A percentile compares a stretch with the other conserved stretches of the same genome.
These are phyloP conservation scores for Artemisia princeps DNA, from an alignment of 140 eudicot species.

Conservation along the genomic window DNA sequence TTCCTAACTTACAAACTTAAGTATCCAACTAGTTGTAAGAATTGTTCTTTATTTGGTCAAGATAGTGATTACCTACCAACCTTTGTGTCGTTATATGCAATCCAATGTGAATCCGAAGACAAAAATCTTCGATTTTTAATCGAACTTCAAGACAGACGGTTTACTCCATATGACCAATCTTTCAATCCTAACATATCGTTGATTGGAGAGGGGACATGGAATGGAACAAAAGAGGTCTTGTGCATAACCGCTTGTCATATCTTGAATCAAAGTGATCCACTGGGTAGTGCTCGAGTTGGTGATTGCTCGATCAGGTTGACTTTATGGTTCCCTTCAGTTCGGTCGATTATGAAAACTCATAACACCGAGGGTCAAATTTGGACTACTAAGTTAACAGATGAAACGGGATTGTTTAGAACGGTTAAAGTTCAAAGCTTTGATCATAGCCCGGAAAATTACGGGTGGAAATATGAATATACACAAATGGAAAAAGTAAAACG, in stretches of 20 bases:
- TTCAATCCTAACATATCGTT: constrained; percentile 32
- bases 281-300: constrained; percentile 35
- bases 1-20: constrained; percentile 31
- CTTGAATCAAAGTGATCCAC: constrained; percentile 26
- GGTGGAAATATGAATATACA: constrained; percentile 44
- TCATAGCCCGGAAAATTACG: constrained; percentile 18
- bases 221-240: constrained; percentile 31
- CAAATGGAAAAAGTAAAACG: constrained; percentile 32
- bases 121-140: constrained; percentile 34
- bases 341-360: constrained; percentile 38
- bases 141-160: constrained; percentile 29
- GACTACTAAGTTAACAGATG: constrained; percentile 28
- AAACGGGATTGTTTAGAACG: constrained; percentile 29
- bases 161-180: constrained; percentile 9
- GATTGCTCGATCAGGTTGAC: constrained; percentile 56
- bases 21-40: constrained; percentile 29
- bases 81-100: constrained; percentile 23
- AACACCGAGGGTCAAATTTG: constrained; percentile 47
- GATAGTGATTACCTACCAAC: constrained; percentile 24
- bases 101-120: neutral
- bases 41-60: constrained; percentile 34
- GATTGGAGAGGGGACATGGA: constrained; percentile 66
- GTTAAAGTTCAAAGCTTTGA: constrained; percentile 34
- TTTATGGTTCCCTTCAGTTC: constrained; percentile 37
- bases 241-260: constrained; percentile 44